Base-by-base conservation (phyloP, 345 rosid species). In the Eucalyptus tenuipes region DNA sequence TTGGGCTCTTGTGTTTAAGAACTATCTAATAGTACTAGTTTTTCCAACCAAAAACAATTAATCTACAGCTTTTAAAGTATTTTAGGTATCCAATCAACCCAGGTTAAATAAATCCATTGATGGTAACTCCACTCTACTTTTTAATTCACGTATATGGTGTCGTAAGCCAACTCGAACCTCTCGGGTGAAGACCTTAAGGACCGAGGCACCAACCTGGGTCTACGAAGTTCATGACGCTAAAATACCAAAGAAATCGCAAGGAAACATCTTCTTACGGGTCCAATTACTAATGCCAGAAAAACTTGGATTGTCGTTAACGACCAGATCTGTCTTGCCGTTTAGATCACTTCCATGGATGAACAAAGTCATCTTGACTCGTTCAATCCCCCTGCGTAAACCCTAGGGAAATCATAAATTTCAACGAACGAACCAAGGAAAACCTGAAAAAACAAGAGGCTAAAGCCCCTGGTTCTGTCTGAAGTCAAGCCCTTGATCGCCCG, bases 371-470 rank as follows among this genome's bases (percentile, higher is more conserved):
- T 20, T 75, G 82, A 75, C 82, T 10, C 47, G 82, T 75, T 6
- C 82, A 75, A 40, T 75, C 82, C 11, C 0, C 8, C 22, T 2
- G 82, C 45, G 14, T 37, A 71, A 71, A 37, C 13, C 14, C 25
- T 18, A 18, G 45, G 7, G 25, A 71, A 71, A 37, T 71, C 45
- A 61, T 61, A 13, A 27, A 61, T 61, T 61, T 61, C 82, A 18
- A 68, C 81, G 81, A 33, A 68, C 10, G 81, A 68, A 68, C 81
- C 44, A 68, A 68, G 81, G 44, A 33, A 50, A 66, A 53, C 45
- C 44, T 55, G 9, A 42, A n/a, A 89, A 91, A 92, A 93, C 95
- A 91, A 90, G 89, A 87, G 92, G 94, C 95, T 17, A 61, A n/a
- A 93, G 94, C 92, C 94, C 87, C 55, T 89, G 94, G 91, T 91